Conservation (phyloP, 257 asterid species). For the Avicennia marina region DNA sequence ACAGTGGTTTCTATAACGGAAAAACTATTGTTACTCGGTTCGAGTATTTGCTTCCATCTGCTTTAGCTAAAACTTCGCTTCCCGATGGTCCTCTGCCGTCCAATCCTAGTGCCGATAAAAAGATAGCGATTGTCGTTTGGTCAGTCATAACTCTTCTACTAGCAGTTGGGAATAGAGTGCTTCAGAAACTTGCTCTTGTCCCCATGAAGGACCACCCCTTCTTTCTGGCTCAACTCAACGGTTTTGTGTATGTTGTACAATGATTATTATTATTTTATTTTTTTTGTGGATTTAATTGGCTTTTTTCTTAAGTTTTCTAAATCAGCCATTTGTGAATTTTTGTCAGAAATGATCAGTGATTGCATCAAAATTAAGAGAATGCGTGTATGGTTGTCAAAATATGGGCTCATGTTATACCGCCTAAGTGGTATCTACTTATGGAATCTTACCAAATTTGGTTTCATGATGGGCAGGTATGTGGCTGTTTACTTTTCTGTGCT, state of each 20-base stretch:
- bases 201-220: constrained; percentile 85
- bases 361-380: not conserved
- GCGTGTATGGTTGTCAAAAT: no score
- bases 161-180: constrained; percentile 74
- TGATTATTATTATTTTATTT: not conserved
- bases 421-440: constrained; percentile 19
- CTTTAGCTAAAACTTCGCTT: constrained; percentile 8
- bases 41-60: constrained; percentile 12
- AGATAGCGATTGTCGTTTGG: constrained; percentile 32
- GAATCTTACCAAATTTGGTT: constrained; percentile 12
- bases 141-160: constrained; percentile 48
- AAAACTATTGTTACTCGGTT: not conserved
- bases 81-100: constrained; percentile 9
- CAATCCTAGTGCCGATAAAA: constrained; percentile 14
- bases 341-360: no score
- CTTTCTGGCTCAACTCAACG: constrained; percentile 78
- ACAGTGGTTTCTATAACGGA: not conserved
- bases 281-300: no score
- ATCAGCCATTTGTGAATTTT: no score
- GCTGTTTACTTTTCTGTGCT: constrained; percentile 61
- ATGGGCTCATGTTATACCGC: no score
- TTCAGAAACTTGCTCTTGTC: constrained; percentile 82
- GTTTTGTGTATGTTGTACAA: constrained; percentile 53
- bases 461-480: constrained; percentile 54
- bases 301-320: no score